A percentile compares a stretch with the other conserved stretches of the same genome.
phyloP scores from a whole-genome alignment of 345 rosid genomes.

The Hypericum androsaemum region DNA sequence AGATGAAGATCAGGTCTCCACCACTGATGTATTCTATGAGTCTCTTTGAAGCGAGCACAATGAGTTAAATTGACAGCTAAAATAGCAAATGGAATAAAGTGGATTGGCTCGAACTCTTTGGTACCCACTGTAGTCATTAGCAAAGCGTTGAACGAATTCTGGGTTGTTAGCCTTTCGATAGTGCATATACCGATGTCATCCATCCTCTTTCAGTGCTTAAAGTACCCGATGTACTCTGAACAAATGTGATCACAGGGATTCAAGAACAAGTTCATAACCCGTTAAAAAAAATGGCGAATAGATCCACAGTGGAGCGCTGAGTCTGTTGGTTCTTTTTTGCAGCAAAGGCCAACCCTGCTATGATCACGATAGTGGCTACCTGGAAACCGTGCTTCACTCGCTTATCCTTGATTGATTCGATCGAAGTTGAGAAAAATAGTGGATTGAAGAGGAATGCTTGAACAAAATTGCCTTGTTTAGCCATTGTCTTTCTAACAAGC shows the following conservation, averaged over 20 bases:
- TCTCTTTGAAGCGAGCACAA: slow-evolving; percentile 35
- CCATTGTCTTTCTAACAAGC: slow-evolving; percentile 68
- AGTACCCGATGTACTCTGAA: slow-evolving; percentile 74
- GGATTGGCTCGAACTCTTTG: slow-evolving; percentile 52
- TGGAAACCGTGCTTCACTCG: slow-evolving; percentile 60
- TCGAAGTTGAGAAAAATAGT: slow-evolving; percentile 65
- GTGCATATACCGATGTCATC: slow-evolving; percentile 67
- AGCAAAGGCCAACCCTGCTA: slow-evolving; percentile 74
- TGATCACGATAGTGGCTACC: slow-evolving; percentile 58
- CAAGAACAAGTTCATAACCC: slow-evolving; percentile 55
- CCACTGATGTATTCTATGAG: no score
- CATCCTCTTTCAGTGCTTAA: slow-evolving; percentile 83
- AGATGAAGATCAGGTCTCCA: slow-evolving; percentile 54
- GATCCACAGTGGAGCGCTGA: slow-evolving; percentile 29
- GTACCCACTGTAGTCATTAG: slow-evolving; percentile 47
- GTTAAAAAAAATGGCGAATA: slow-evolving; percentile 45
- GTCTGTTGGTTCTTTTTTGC: slow-evolving; percentile 26
- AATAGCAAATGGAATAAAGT: slow-evolving; percentile 68
- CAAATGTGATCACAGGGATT: slow-evolving; percentile 65
- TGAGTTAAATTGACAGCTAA: slow-evolving; percentile 38
- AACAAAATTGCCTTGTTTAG: slow-evolving; percentile 41
- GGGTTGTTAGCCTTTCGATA: slow-evolving; percentile 59
- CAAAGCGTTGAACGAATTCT: slow-evolving; percentile 55
- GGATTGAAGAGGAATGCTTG: slow-evolving; percentile 79
- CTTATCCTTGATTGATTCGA: slow-evolving; percentile 57